Evolutionary conservation across 164 flowering plant species (phyloP).

Genomic region (Kalanchoe fedtschenkoi): DNA sequence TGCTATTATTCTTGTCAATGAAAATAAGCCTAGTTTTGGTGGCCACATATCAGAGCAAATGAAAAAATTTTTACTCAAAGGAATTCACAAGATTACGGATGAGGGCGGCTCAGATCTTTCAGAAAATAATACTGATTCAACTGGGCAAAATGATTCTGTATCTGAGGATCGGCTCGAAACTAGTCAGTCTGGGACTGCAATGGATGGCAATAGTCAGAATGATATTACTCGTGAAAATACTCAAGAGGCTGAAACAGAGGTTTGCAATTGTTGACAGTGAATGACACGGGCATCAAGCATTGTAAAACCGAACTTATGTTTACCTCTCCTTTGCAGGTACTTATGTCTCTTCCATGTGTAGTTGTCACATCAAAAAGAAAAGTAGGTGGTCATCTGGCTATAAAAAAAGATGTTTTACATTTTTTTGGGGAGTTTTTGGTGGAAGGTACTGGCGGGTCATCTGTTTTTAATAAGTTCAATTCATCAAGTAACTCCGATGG

Average conservation of each 20-base stretch:
- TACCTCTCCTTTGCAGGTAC: slow-evolving; percentile 50
- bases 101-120: slow-evolving; percentile 44
- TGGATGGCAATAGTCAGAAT: slow-evolving; percentile 33
- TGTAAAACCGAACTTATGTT: slow-evolving; percentile 2
- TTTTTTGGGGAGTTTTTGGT: slow-evolving; percentile 85
- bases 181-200: slow-evolving; percentile 22
- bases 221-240: slow-evolving; percentile 41
- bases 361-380: slow-evolving; percentile 89
- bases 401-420: slow-evolving; percentile 66
- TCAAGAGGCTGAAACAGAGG: slow-evolving; percentile 71
- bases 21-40: slow-evolving; percentile 40
- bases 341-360: slow-evolving; percentile 62
- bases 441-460: slow-evolving; percentile 93
- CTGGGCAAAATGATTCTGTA: slow-evolving; percentile 17
- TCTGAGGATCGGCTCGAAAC: slow-evolving; percentile 30
- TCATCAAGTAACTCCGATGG: slow-evolving; percentile 27
- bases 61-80: slow-evolving; percentile 76
- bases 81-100: slow-evolving; percentile 67
- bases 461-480: slow-evolving; percentile 47
- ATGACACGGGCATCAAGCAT: neutral
- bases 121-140: slow-evolving; percentile 37
- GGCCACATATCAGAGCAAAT: slow-evolving; percentile 72
- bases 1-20: slow-evolving; percentile 21
- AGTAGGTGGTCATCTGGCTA: slow-evolving; percentile 77
- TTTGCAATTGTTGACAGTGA: slow-evolving; percentile 13